These are phyloP conservation scores for Rhizophagus sp. DNA, from an alignment of 192 early-diverging fungal genomes.

Conservation along the genomic window DNA sequence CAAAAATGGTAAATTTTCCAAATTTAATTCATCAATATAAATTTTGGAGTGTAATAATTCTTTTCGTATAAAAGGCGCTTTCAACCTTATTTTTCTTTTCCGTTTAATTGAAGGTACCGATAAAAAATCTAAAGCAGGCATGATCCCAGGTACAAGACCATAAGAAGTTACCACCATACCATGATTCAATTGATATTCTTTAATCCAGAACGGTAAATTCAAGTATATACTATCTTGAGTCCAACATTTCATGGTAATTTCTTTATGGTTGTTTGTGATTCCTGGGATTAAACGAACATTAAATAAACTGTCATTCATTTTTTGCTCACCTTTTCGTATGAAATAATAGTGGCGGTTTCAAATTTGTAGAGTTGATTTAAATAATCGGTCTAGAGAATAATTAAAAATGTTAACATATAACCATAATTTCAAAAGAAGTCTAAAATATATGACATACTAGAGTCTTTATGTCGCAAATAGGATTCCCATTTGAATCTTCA, in stretches of 20 bases:
- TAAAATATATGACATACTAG: neutral
- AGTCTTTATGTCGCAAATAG: neutral
- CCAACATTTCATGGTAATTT: neutral
- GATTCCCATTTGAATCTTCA: neutral
- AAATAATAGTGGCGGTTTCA: neutral
- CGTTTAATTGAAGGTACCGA: neutral
- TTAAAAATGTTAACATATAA: neutral
- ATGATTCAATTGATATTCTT: neutral
- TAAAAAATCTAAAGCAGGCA: neutral
- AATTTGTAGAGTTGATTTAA: neutral
- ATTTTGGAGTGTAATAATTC: neutral
- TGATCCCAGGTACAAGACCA: neutral
- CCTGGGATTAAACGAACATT: neutral
- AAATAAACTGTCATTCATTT: neutral
- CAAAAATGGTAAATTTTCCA: neutral
- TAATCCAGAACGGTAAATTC: neutral
- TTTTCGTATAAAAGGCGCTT: neutral
- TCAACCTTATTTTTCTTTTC: neutral
- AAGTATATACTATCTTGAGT: neutral
- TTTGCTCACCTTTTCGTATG: neutral
- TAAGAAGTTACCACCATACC: neutral
- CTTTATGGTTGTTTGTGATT: neutral
- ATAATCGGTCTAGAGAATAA: neutral
- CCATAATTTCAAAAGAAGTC: neutral
- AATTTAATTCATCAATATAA: neutral